A percentile compares a stretch with the other conserved stretches of the same genome.
Evolutionary conservation across 2,329 filamentous ascomycete species (phyloP).

Genomic region (Colletotrichum destructivum): DNA sequence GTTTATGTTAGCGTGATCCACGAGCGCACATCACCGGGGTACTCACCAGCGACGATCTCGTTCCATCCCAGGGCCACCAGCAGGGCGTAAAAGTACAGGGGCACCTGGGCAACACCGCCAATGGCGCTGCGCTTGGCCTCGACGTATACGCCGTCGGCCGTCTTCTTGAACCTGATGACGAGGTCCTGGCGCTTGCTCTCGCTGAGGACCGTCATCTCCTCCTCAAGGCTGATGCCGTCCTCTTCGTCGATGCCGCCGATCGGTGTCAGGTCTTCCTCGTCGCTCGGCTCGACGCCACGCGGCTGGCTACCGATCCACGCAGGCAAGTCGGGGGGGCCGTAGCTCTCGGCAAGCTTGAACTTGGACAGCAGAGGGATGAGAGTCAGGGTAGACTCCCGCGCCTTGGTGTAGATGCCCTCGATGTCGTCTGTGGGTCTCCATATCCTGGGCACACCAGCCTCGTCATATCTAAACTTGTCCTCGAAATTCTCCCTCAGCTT

Average conservation of each 20-base stretch:
- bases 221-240: conserved; percentile 92
- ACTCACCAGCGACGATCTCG: conserved; percentile 92
- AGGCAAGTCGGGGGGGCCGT: conserved; percentile 84
- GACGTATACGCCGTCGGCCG: conserved; percentile 96
- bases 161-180: conserved; percentile 97
- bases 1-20: conserved; percentile 42
- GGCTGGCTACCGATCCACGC: conserved; percentile 88
- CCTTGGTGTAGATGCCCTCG: conserved; percentile 92
- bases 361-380: conserved; percentile 90
- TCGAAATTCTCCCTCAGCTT: conserved; percentile 99
- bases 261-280: conserved; percentile 90
- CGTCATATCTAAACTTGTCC: conserved; percentile 98
- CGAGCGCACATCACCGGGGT: background rate
- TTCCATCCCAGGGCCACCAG: conserved; percentile 98
- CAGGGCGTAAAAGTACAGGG: conserved; percentile 93
- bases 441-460: conserved; percentile 92
- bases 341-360: conserved; percentile 84
- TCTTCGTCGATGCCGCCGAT: conserved; percentile 97
- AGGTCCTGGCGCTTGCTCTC: conserved; percentile 93
- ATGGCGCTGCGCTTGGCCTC: conserved; percentile 98
- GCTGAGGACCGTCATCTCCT: conserved; percentile 95
- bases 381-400: conserved; percentile 90
- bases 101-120: conserved; percentile 93
- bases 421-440: conserved; percentile 98
- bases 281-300: conserved; percentile 79